A percentile compares a stretch with the other conserved stretches of the same genome.
phyloP scores from a whole-genome alignment of 2,329 filamentous ascomycete species.

The Ophiosphaerella herpotricha region DNA sequence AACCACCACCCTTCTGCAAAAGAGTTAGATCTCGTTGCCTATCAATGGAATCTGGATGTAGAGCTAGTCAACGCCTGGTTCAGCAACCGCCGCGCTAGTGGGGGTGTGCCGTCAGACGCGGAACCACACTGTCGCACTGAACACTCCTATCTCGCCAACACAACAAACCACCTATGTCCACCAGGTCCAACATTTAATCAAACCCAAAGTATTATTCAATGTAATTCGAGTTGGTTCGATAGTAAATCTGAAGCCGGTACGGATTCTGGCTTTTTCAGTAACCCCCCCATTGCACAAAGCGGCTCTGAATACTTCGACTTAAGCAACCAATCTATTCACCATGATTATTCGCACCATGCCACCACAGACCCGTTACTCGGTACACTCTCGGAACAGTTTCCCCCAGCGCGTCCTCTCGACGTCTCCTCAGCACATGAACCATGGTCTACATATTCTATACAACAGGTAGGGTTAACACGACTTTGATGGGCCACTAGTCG shows the following conservation, averaged over 20 bases:
- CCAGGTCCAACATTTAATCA: background rate
- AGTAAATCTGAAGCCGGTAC: too few relatives aligned
- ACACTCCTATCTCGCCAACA: background rate
- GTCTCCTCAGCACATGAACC: too few relatives aligned
- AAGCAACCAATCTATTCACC: background rate
- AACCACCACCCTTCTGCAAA: background rate
- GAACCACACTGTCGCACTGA: background rate
- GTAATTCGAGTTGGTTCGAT: background rate
- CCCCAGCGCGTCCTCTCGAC: background rate
- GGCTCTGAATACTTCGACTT: background rate
- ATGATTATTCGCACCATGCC: background rate
- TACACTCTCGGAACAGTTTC: background rate
- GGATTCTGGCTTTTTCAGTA: background rate
- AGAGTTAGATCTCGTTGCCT: background rate
- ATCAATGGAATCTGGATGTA: background rate
- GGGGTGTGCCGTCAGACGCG: too few relatives aligned
- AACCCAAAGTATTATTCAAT: background rate
- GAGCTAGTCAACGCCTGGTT: background rate
- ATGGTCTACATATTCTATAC: too few relatives aligned
- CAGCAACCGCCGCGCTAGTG: background rate
- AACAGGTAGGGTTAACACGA: background rate
- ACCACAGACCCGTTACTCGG: background rate
- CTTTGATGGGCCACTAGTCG: background rate
- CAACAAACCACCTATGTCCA: background rate
- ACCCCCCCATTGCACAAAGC: background rate